These are phyloP conservation scores for Coprinopsis strossmayeri DNA, from an alignment of 768 basidiomycete species.

Conservation along the genomic window DNA sequence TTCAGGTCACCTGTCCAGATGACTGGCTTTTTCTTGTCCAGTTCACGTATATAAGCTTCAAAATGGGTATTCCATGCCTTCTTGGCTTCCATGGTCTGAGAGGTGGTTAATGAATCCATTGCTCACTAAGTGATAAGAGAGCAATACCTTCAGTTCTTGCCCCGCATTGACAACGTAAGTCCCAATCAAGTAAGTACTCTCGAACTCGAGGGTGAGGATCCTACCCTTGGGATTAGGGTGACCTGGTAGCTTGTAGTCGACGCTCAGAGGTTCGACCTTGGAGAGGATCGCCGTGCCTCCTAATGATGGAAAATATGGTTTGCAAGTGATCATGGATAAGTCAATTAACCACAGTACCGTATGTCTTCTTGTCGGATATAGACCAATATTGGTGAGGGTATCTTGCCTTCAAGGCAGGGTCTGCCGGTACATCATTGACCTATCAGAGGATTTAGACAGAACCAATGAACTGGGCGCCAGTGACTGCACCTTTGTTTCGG, in stretches of 20 bases:
- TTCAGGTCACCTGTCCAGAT: conserved; percentile 89
- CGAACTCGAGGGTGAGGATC: conserved; percentile 78
- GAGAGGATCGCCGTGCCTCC: conserved; percentile 81
- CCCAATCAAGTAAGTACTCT: conserved; percentile 59
- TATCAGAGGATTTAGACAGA: conserved; percentile 19
- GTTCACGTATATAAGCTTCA: conserved; percentile 57
- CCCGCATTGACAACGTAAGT: conserved; percentile 89
- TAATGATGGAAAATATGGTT: too few relatives aligned
- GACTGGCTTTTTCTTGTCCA: conserved; percentile 77
- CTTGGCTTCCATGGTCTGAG: conserved; percentile 76
- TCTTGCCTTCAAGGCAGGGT: conserved; percentile 46
- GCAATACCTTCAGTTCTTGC: conserved; percentile 66
- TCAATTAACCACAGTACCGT: conserved; percentile 36
- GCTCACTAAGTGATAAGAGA: too few relatives aligned
- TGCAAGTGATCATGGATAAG: too few relatives aligned
- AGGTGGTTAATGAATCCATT: too few relatives aligned
- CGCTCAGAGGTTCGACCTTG: conserved; percentile 63
- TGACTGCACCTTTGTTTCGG: conserved; percentile 75
- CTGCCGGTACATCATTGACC: conserved; percentile 67
- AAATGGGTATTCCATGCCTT: conserved; percentile 79
- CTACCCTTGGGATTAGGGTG: conserved; percentile 77
- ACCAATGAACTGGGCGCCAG: neutral
- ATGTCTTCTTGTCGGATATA: conserved; percentile 71
- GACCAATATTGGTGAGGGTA: conserved; percentile 77
- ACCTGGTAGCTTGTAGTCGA: conserved; percentile 63